Conservation (phyloP, 1,284 basidiomycete genomes). For the Cryptococcus sp. region DNA sequence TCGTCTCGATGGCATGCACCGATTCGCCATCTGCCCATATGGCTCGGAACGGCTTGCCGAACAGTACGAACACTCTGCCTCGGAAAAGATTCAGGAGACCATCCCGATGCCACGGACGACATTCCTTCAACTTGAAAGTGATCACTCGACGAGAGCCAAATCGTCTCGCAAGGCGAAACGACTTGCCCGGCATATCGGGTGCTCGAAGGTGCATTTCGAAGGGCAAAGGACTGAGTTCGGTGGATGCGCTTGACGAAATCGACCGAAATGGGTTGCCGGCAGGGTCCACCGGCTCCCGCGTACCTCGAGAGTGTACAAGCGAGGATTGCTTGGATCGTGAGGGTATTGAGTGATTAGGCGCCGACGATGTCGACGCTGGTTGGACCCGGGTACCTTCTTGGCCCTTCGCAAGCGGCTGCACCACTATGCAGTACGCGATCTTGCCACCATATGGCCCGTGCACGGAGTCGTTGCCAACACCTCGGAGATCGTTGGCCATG, state of each 20-base stretch:
- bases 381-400: neutral
- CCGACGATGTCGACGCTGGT: neutral
- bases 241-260: neutral
- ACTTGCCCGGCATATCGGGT: slow-evolving; percentile 37
- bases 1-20: slow-evolving; percentile 33
- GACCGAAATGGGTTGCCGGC: slow-evolving; percentile 11
- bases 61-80: slow-evolving; percentile 32
- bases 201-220: slow-evolving; percentile 22
- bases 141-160: slow-evolving; percentile 40
- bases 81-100: slow-evolving; percentile 25
- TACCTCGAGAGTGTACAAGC: neutral
- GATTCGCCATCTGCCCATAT: slow-evolving; percentile 32
- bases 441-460: slow-evolving; percentile 38
- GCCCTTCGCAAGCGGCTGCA: slow-evolving; percentile 4
- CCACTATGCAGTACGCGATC: slow-evolving; percentile 26
- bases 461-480: slow-evolving; percentile 18
- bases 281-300: neutral
- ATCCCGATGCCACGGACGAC: neutral
- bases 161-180: slow-evolving; percentile 36
- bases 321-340: neutral
- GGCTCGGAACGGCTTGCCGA: slow-evolving; percentile 36
- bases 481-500: slow-evolving; percentile 10
- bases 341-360: neutral
- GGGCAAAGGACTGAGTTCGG: slow-evolving; percentile 1
- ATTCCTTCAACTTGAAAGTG: slow-evolving; percentile 26